Evolutionary conservation across 78 protist species (phyloP), one percentile per base, ranked within the genome.

Genomic region (Emiliania huxleyi): DNA sequence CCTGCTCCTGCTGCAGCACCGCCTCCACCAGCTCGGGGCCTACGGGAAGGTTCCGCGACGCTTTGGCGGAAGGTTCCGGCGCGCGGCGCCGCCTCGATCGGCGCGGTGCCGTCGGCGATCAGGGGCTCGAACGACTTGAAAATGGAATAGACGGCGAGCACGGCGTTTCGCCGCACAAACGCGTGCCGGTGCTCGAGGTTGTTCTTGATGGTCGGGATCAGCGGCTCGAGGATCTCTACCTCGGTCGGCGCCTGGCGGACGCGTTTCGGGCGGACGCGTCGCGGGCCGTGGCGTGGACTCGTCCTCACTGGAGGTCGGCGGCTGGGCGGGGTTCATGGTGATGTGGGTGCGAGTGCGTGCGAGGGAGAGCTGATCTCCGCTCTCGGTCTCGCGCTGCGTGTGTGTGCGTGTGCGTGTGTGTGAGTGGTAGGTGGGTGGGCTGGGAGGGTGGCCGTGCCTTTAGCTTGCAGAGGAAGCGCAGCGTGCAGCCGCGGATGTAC

Each of bases 401-500:
- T n/a, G n/a, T n/a, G n/a, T n/a, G n/a, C n/a, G n/a, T n/a, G n/a
- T n/a, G n/a, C n/a, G n/a, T n/a, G n/a, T n/a, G n/a, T n/a, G n/a
- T n/a, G n/a, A n/a, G n/a, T n/a, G n/a, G n/a, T n/a, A n/a, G n/a
- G n/a, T n/a, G n/a, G n/a, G n/a, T n/a, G n/a, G n/a, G n/a, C n/a
- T n/a, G n/a, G n/a, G n/a, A n/a, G n/a, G n/a, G n/a, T n/a, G n/a
- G n/a, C n/a, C n/a, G n/a, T n/a, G n/a, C n/a, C 92, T 94, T 93
- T 35, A 98, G 94, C 89, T 96, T 96, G 91, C 98, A 97, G 52
- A 98, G 87, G 92, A 98, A 98, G 81, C 99, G 97, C 37, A 97
- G 95, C 56, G 99, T 97, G 45, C 94, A 94, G 35, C 99, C 99
- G 0, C 99, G 93, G 84, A 98, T 90, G 89, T 94, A 98, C 95